Evolutionary conservation across 176 grass and related monocot genomes (phyloP), one percentile per base, ranked within the genome.

Genomic region (Rhynchospora tenuis): DNA sequence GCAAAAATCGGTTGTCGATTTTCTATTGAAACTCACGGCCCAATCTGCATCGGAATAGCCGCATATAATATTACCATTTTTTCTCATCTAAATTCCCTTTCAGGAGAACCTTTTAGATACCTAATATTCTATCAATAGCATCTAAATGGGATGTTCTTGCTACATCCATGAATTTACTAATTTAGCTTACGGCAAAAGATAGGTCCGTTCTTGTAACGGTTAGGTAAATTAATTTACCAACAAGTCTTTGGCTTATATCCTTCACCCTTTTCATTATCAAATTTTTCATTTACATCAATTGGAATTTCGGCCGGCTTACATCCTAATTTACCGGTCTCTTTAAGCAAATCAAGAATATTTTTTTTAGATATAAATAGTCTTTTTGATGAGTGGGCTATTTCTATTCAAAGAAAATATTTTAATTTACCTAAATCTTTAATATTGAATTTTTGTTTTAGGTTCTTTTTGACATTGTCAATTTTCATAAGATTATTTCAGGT

Each of bases 371-470:
- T n/a, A 59, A 81, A 60, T 4, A 71, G 31, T 2, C 12, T 62
- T 10, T 83, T 70, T 3, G 63, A 5, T 6, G 43, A 50, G 0
- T 14, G 11, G 0, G 81, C 22, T 3, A 65, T 54, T n/a, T 83
- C 59, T 7, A 82, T 82, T 0, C 80, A 31, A 23, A 82, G 33
- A 48, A 82, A 82, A 51, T 67, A 82, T 51, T 46, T 63, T 3
- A 67, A 45, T 1, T 6, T 5, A 0, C 56, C 42, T 2, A 82
- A 17, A 46, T 82, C 80, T 64, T 82, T 67, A 5, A 82, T 63
- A 6, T 82, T 58, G 65, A 82, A 82, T 3, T 66, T 57, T 14
- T 83, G 17, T 54, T 26, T 27, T 19, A 83, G 22, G 17, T 50
- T 15, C 2, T 19, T 9, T 17, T 84, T 84, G 23, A 84, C 19